phyloP scores from a whole-genome alignment of 192 early-diverging fungal species.

The Anaeromyces robustus region DNA sequence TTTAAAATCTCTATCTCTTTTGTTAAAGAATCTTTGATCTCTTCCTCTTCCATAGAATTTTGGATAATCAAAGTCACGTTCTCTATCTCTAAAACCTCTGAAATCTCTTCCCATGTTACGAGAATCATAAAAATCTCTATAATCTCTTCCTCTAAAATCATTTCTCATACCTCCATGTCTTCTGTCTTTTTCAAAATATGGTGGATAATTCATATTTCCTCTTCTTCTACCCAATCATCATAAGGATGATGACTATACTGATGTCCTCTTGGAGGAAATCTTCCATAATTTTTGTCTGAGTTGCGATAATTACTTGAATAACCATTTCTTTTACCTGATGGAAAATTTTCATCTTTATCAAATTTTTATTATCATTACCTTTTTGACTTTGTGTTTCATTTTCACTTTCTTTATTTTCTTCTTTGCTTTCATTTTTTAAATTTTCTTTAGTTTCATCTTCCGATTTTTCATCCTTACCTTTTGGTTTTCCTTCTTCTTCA shows the following conservation, averaged over 20 bases:
- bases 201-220: not conserved
- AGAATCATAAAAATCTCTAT: not conserved
- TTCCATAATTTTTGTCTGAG: not conserved
- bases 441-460: too few relatives aligned
- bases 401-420: not conserved
- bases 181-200: not conserved
- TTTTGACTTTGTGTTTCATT: too few relatives aligned
- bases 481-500: too few relatives aligned
- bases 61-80: not conserved
- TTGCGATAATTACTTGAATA: not conserved
- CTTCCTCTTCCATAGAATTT: not conserved
- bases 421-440: too few relatives aligned
- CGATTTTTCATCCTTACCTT: too few relatives aligned
- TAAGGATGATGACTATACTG: not conserved
- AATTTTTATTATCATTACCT: not conserved
- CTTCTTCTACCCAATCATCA: not conserved
- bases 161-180: not conserved
- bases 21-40: not conserved
- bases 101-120: not conserved
- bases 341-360: not conserved
- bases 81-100: not conserved
- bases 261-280: not conserved
- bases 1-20: not conserved
- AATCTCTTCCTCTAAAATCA: not conserved
- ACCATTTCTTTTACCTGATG: not conserved